Base-by-base conservation (phyloP, 1,139 yeast genomes). In the Yamadazyma atlantica region DNA sequence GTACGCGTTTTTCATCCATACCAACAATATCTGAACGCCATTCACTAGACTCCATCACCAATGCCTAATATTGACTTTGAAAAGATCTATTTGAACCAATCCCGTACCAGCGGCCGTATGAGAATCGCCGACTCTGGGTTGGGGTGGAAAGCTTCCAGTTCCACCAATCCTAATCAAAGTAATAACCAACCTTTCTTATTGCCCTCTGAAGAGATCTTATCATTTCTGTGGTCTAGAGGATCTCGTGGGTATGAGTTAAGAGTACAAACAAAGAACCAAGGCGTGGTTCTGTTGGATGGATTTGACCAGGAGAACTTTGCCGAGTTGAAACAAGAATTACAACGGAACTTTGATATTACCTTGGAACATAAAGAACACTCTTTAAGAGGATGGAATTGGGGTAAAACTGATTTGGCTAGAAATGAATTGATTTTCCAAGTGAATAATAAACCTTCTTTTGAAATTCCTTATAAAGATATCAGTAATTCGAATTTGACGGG, bases 331-430 rank as follows among this genome's bases (percentile, higher is more conserved):
- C 85, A 80, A 54, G 95, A 90, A 51, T 71, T 94, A 50, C 90
- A 85, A 54, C 74, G 90, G 50, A 78, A 85, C 54, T 88, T 89
- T 62, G 72, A 66, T 40, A 69, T 87, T 36, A 75, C 76, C 37
- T 71, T 94, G 45, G 97, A 92, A 51, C 83, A 78, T 46, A 80
- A 75, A 53, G 97, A 92, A 53, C 98, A 92, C 60, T 85, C 97
- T 4, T 69, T 92, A 50, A 79, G 97, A 64, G 99, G 99, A 29
- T 92, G 98, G 98, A 92, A 92, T 62, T 92, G 98, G 98, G 99
- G 99, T 39, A 82, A 83, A 46, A 75, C 92, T 9, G 96, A 90
- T 58, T 78, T 94, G 60, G 96, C 95, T 11, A 79, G 96, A 57
- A 87, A 89, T 51, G 98, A 92, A 59, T 70, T 92, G 62, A 78